phyloP scores from a whole-genome alignment of 1,139 yeast species.

The Saccharomyces hybrid region DNA sequence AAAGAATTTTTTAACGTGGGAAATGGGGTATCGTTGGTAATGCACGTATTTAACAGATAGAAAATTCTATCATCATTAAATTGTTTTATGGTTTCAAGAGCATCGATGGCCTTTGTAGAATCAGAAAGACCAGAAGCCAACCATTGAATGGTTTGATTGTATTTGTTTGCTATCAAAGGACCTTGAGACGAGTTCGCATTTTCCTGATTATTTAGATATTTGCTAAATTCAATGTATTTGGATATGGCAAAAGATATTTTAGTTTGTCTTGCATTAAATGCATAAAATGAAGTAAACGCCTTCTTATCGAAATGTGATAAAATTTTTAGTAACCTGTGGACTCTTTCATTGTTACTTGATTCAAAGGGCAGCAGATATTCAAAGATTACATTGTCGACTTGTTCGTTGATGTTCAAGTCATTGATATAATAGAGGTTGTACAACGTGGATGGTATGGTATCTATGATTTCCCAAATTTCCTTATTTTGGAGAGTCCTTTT shows the following conservation, averaged over 20 bases:
- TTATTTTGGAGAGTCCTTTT: conserved; percentile 19
- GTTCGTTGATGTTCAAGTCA: conserved; percentile 58
- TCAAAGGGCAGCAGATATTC: conserved; percentile 54
- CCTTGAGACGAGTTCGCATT: conserved; percentile 22
- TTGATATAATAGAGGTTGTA: conserved; percentile 69
- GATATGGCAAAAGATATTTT: conserved; percentile 40
- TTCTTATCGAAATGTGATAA: conserved; percentile 47
- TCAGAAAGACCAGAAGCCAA: conserved; percentile 52
- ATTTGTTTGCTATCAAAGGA: conserved; percentile 30
- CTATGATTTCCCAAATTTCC: conserved; percentile 38
- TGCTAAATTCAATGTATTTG: conserved; percentile 34
- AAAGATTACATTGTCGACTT: conserved; percentile 56
- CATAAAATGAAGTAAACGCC: conserved; percentile 57
- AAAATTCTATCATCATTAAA: conserved; percentile 52
- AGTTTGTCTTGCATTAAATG: conserved; percentile 61
- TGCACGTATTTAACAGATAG: conserved; percentile 48
- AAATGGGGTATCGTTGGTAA: conserved; percentile 54
- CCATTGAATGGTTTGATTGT: conserved; percentile 60
- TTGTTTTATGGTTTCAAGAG: conserved; percentile 45
- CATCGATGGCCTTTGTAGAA: conserved; percentile 40
- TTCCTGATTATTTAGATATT: conserved; percentile 27
- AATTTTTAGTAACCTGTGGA: conserved; percentile 46
- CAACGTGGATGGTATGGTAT: conserved; percentile 59
- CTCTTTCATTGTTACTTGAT: conserved; percentile 43
- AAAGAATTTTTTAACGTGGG: conserved; percentile 52